Evolutionary conservation across 176 grass and related monocot genomes (phyloP).

Genomic region (Echinochloa phyllopogon): DNA sequence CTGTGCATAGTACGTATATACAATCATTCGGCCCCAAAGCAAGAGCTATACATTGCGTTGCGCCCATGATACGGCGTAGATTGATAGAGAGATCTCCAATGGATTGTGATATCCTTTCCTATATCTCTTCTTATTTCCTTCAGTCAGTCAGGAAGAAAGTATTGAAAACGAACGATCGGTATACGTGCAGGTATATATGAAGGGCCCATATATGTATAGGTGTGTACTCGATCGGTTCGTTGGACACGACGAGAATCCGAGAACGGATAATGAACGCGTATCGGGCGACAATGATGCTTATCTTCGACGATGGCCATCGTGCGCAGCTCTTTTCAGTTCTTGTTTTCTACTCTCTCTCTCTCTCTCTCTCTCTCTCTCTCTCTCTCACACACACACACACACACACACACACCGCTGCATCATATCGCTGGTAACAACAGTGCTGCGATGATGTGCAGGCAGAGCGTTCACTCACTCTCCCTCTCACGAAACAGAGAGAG

Average conservation of each 20-base stretch:
- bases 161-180: neutral
- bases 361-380: neutral
- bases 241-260: neutral
- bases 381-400: too few species aligned
- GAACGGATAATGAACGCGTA: neutral
- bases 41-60: neutral
- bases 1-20: neutral
- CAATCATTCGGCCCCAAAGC: neutral
- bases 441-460: slow-evolving; percentile 1
- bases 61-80: neutral
- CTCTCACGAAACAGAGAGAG: neutral
- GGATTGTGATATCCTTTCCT: neutral
- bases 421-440: neutral
- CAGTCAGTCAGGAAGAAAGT: neutral
- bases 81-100: neutral
- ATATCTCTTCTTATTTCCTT: neutral
- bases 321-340: neutral
- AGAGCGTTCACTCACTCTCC: neutral
- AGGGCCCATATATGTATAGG: too few species aligned
- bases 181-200: neutral
- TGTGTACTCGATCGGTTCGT: neutral
- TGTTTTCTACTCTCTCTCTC: neutral
- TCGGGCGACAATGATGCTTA: neutral
- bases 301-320: neutral
- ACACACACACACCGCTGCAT: too few species aligned